Percentiles rank a stretch among this genome's conserved stretches.
Conservation (phyloP, 805 yeast species). For the Ogataea dorogensis region DNA sequence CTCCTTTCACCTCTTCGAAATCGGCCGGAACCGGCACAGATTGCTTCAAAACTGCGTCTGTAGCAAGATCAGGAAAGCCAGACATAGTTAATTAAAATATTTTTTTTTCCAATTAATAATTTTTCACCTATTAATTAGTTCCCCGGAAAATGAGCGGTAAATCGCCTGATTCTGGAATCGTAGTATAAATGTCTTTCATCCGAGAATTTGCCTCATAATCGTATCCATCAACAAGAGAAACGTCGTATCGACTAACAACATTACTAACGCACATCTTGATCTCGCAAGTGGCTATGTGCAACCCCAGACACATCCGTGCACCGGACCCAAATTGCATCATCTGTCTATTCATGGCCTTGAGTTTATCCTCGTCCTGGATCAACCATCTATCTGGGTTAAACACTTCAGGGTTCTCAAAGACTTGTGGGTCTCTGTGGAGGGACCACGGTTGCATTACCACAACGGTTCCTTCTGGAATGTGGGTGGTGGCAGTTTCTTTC, state of each 20-base stretch:
- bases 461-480: constrained; percentile 51
- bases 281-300: constrained; percentile 64
- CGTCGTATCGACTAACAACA: constrained; percentile 47
- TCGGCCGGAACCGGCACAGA: constrained; percentile 84
- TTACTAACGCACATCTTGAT: constrained; percentile 57
- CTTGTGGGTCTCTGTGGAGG: constrained; percentile 48
- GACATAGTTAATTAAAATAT: constrained; percentile 2
- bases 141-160: constrained; percentile 23
- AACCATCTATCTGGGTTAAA: constrained; percentile 62
- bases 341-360: constrained; percentile 46
- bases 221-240: constrained; percentile 23
- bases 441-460: constrained; percentile 69
- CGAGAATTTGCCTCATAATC: constrained; percentile 25
- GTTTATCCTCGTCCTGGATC: constrained; percentile 35
- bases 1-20: constrained; percentile 78
- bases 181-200: constrained; percentile 35
- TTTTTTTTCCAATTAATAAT: constrained; percentile 30
- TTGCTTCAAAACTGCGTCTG: constrained; percentile 87
- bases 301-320: constrained; percentile 70
- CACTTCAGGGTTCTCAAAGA: constrained; percentile 50
- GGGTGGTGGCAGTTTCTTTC: constrained; percentile 23
- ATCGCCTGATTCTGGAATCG: constrained; percentile 26
- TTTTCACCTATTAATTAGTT: no score
- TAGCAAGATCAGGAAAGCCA: constrained; percentile 64
- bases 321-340: constrained; percentile 76